Base-by-base conservation (phyloP, 148 eudicot species). In the Heliosperma pusillum region DNA sequence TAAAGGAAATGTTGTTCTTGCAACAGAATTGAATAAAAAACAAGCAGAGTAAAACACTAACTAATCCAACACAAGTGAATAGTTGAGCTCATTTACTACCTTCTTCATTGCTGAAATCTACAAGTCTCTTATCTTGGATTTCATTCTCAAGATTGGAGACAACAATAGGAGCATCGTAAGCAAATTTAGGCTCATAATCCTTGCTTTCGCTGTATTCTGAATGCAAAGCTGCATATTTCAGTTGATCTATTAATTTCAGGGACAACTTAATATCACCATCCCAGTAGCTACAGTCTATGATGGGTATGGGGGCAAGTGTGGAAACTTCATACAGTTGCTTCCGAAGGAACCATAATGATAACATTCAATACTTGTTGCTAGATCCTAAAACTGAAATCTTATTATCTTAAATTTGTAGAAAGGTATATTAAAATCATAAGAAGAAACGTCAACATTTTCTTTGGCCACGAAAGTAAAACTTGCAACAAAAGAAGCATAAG, bases 11-110 rank as follows among this genome's bases (percentile, higher is more conserved):
- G 60, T 56, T 17, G 20, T 20, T 4, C 25, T 33, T 2, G 42
- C 62, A 58, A 58, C 22, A 21, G 10, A 20, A 58, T 58, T 58
- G 62, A 58, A 58, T 9, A 22, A 58, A 21, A 58, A 57, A 20
- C 25, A 4, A 20, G 8, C 60, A 56, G 5, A 3, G 10, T 57
- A 19, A 20, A 57, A 57, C 21, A 57, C 5, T 24, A 57, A 57
- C 36, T 65, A 7, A 66, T 24, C 20, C 20, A 22, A 21, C 20
- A 44, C 11, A 44, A 19, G 11, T 40, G 40, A 22, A 19, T 25
- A 44, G 2, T 4, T 33, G 53, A 60, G 76, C 25, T 74, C 25
- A 74, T 59, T 60, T 7, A 8, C 9, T 74, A 74, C 76, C 76
- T 22, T 74, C 69, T 45, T 24, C 17, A 22, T 44, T 44, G 56